These are phyloP conservation scores for Colletotrichum sp. DNA, from an alignment of 2,329 filamentous ascomycete species.

Conservation along the genomic window DNA sequence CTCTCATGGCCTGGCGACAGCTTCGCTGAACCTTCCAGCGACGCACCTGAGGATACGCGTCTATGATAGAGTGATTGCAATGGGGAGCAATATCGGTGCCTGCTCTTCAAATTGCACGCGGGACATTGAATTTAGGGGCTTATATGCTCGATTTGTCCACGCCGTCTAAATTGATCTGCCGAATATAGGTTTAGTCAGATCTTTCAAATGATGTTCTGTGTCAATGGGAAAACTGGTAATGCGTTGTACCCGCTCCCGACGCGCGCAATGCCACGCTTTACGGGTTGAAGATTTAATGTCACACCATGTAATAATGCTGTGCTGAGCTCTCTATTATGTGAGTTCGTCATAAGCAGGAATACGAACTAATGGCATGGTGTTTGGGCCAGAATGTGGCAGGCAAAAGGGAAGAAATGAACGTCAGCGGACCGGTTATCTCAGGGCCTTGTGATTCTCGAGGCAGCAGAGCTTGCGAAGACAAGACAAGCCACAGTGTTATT, in stretches of 20 bases:
- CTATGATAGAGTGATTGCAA: not conserved
- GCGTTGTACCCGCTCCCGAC: not conserved
- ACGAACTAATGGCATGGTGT: not conserved
- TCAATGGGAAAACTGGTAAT: not conserved
- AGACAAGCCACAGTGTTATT: not conserved
- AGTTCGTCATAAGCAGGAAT: rapidly evolving
- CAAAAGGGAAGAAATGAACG: not conserved
- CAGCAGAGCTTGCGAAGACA: not conserved
- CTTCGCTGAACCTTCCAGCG: no score
- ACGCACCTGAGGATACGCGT: not conserved
- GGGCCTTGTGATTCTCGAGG: not conserved
- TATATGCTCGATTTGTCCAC: no score
- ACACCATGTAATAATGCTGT: not conserved
- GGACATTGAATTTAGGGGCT: no score
- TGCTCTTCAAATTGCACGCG: no score
- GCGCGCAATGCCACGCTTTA: not conserved
- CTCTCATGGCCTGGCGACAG: no score
- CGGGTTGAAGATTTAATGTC: rapidly evolving
- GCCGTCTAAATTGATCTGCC: no score
- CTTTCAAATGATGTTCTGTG: not conserved
- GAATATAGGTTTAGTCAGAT: not conserved
- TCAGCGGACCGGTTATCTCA: not conserved
- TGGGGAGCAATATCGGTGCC: no score
- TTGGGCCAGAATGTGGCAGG: not conserved
- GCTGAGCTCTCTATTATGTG: not conserved